phyloP scores from a whole-genome alignment of 2,329 filamentous ascomycete genomes.

The Fusarium sp. region DNA sequence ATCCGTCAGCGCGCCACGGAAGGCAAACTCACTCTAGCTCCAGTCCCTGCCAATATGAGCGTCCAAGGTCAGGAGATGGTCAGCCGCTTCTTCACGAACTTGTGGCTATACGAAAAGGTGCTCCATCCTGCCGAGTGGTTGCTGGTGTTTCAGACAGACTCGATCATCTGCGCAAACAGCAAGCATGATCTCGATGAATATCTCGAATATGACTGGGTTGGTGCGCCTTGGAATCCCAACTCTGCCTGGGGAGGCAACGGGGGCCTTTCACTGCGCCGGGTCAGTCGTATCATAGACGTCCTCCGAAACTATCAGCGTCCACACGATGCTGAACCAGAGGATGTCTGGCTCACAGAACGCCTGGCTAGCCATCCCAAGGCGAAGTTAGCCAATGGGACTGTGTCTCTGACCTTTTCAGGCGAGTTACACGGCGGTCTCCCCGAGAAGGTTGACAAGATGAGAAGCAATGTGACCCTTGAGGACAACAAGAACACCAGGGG shows the following conservation, averaged over 20 bases:
- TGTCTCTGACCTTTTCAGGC: slow-evolving; percentile 62
- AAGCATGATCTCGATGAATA: slow-evolving; percentile 60
- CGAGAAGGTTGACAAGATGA: slow-evolving; percentile 36
- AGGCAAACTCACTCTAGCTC: slow-evolving; percentile 63
- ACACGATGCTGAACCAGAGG: slow-evolving; percentile 62
- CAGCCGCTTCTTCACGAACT: slow-evolving; percentile 62
- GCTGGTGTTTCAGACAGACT: slow-evolving; percentile 67
- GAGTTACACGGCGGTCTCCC: slow-evolving; percentile 57
- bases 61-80: slow-evolving; percentile 64
- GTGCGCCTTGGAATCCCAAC: slow-evolving; percentile 60
- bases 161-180: slow-evolving; percentile 67
- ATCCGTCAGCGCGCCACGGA: slow-evolving; percentile 56
- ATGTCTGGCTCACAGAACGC: slow-evolving; percentile 67
- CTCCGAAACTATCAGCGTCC: slow-evolving; percentile 60
- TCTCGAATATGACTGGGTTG: slow-evolving; percentile 65
- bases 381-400: slow-evolving; percentile 64
- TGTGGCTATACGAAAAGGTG: slow-evolving; percentile 64
- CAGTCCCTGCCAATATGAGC: slow-evolving; percentile 65
- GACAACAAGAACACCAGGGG: slow-evolving; percentile 53
- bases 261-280: slow-evolving; percentile 64
- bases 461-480: slow-evolving; percentile 43
- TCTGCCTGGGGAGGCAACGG: slow-evolving; percentile 63
- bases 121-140: slow-evolving; percentile 65
- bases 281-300: slow-evolving; percentile 65
- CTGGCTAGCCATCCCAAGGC: slow-evolving; percentile 61